Percentiles rank a stretch among this genome's conserved stretches.
Conservation (phyloP, 2,329 filamentous ascomycete genomes). For the Eutypa lata region DNA sequence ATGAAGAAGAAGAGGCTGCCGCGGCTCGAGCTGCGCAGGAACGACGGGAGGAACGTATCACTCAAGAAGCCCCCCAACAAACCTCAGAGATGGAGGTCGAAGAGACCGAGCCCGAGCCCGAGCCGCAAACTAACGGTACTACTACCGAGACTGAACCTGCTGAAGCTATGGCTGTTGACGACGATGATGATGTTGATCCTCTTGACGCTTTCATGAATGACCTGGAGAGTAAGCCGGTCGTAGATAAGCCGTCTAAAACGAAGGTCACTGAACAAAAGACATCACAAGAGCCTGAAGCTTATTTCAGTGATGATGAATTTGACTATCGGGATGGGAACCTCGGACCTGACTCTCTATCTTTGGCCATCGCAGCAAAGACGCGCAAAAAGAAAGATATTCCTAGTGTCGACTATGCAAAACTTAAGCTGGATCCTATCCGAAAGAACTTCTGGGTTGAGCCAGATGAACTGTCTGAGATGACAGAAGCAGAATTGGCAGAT, state of each 20-base stretch:
- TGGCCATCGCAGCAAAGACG: constrained; percentile 54
- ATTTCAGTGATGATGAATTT: constrained; percentile 84
- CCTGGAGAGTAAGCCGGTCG: constrained; percentile 44
- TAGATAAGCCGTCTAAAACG: constrained; percentile 26
- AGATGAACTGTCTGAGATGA: constrained; percentile 76
- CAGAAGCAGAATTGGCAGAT: constrained; percentile 77
- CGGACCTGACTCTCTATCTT: constrained; percentile 42
- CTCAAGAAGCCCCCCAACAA: constrained; percentile 51
- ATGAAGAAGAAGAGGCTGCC: constrained; percentile 83
- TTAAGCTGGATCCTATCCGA: constrained; percentile 80
- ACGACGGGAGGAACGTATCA: constrained; percentile 68
- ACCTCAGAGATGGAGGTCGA: constrained; percentile 39
- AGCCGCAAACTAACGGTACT: constrained; percentile 20
- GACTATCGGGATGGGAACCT: constrained; percentile 47
- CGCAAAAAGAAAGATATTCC: constrained; percentile 97
- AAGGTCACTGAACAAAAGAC: constrained; percentile 44
- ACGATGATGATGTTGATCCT: constrained; percentile 74
- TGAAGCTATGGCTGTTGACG: constrained; percentile 58
- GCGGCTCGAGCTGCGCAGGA: constrained; percentile 83
- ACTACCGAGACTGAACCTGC: constrained; percentile 16
- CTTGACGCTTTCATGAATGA: constrained; percentile 96
- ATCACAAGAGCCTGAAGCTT: constrained; percentile 71
- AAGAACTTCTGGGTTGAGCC: constrained; percentile 97
- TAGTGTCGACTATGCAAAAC: constrained; percentile 77
- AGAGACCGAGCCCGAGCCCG: constrained; percentile 21